Evolutionary conservation across 2,329 filamentous ascomycete species (phyloP), one percentile per base, ranked within the genome.

Genomic region (Apiospora hydei): DNA sequence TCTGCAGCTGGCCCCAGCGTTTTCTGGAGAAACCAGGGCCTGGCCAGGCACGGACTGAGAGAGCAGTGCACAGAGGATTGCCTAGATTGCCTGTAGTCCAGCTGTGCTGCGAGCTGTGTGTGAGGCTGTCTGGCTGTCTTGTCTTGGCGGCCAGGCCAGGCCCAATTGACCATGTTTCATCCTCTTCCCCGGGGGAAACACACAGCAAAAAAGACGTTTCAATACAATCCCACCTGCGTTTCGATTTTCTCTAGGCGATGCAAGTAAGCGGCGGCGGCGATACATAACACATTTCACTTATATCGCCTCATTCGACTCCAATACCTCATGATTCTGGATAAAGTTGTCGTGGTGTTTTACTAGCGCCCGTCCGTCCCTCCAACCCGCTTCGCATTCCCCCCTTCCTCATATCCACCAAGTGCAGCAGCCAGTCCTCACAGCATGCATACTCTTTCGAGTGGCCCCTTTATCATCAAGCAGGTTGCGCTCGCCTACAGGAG

Each of bases 1-100:
- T 64, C 57, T 64, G 57, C 57, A 64, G 34, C 34, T 64, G 57
- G 57, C 57, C 57, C 57, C 57, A 14, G 57, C 57, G 34, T 64
- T 64, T 64, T 64, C 57, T 64, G 57, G 34, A 64, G 57, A 38
- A 41, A 21, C 2, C n/a, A 4, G 34, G 30, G 18, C 51, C 51
- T 34, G 51, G 53, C 26, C 51, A 18, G 4, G 18, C 46, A 47
- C 16, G 8, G 18, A n/a, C 46, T n/a, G 46, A n/a, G n/a, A n/a
- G n/a, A n/a, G n/a, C n/a, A n/a, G n/a, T n/a, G n/a, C n/a, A n/a
- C n/a, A n/a, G n/a, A n/a, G n/a, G n/a, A n/a, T n/a, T n/a, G n/a
- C n/a, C n/a, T n/a, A n/a, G n/a, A n/a, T n/a, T n/a, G n/a, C n/a
- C n/a, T n/a, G n/a, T n/a, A n/a, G n/a, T n/a, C n/a, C n/a, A 24